These are phyloP conservation scores for Erysimum cheiranthoides DNA, from an alignment of 345 rosid genomes.

Conservation along the genomic window DNA sequence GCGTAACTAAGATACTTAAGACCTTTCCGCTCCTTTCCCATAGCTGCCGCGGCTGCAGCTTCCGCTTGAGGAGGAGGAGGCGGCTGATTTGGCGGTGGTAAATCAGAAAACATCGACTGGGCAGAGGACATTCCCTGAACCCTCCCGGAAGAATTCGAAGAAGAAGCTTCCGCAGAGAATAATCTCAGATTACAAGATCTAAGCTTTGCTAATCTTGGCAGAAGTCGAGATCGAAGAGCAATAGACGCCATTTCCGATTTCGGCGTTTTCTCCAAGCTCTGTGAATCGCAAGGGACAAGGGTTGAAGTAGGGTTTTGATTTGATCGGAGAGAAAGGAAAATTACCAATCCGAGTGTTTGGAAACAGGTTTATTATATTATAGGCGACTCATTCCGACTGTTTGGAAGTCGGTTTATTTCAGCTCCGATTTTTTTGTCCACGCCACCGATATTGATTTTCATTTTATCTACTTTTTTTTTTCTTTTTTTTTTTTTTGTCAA, in stretches of 20 bases:
- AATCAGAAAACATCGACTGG: conserved; percentile 55
- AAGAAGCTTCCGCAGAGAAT: conserved; percentile 51
- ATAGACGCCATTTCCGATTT: conserved; percentile 56
- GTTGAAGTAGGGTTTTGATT: conserved; percentile 45
- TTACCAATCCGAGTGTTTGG: conserved; percentile 31
- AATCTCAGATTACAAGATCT: conserved; percentile 38
- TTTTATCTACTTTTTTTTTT: neutral
- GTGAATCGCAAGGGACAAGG: conserved; percentile 21
- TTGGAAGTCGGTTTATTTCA: conserved; percentile 41
- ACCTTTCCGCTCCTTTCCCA: conserved; percentile 50
- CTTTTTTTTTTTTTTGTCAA: no score
- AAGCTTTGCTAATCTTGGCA: conserved; percentile 36
- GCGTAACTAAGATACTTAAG: conserved; percentile 66
- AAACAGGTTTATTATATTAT: neutral
- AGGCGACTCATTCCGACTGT: conserved; percentile 7
- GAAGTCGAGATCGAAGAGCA: conserved; percentile 60
- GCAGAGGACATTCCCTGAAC: conserved; percentile 53
- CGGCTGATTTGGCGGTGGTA: conserved; percentile 43
- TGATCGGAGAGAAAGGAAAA: conserved; percentile 33
- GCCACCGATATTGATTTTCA: neutral
- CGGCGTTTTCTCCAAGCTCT: conserved; percentile 33
- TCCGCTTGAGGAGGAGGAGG: conserved; percentile 40
- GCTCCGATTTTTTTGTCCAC: conserved; percentile 20
- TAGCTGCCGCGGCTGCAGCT: conserved; percentile 38
- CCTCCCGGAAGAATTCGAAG: conserved; percentile 48